Evolutionary conservation across 371 early-diverging fungal species (phyloP), one percentile per base, ranked within the genome.

Genomic region (Actinomortierella wolfii): DNA sequence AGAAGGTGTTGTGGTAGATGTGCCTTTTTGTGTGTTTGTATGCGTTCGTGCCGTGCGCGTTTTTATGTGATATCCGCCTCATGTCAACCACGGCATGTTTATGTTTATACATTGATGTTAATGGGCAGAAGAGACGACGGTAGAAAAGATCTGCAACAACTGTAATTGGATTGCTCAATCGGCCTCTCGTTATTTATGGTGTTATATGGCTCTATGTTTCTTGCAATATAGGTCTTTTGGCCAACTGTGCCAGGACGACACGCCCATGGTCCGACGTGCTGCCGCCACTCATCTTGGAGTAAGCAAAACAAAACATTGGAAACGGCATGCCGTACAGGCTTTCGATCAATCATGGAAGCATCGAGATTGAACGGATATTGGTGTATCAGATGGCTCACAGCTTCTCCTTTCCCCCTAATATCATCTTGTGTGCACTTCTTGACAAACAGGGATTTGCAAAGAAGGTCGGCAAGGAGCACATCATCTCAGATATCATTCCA

Each of bases 221-320:
- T 44, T 53, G n/a, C n/a, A n/a, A 18, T 54, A 5, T 76, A 87
- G 83, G 55, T 61, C 84, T 59, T 90, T 85, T 78, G 83, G 84
- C 26, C 87, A 89, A 66, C 87, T 98, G 28, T 90, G 92, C 71
- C 79, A 87, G 61, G 97, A 99, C 76, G 95, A 95, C 45, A 97
- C 97, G 23, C 99, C 99, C 15, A 97, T 99, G 99, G 97, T 97
- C 61, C 89, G 97, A 62, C 87, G 98, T 62, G 91, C 97, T 3
- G 95, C 96, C 11, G 93, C 97, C 43, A 92, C 93, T n/a, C 86
- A 94, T 59, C 81, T 98, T 40, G 87, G 88, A 48, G 93, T 92
- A 83, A 76, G 82, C 59, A 20, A 39, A 46, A 48, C 40, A 47
- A 46, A 20, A 24, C 29, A n/a, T n/a, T n/a, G n/a, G n/a, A n/a